These are phyloP conservation scores for Pterocarpus santalinus DNA, from an alignment of 306 rosid genomes.

Conservation along the genomic window DNA sequence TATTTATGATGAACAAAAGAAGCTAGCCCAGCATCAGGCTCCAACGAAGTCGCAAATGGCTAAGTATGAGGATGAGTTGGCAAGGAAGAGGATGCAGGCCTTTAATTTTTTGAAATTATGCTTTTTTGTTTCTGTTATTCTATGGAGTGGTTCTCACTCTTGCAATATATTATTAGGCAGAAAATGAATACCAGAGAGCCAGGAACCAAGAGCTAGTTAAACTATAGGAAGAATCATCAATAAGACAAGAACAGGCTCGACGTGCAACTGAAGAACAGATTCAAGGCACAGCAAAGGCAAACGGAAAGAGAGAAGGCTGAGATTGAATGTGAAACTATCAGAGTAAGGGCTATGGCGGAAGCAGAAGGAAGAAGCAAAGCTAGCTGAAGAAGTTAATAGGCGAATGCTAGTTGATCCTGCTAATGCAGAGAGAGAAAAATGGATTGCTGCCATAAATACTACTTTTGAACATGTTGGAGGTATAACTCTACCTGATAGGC, in stretches of 20 bases:
- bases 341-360: slow-evolving; percentile 90
- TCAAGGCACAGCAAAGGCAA: slow-evolving; percentile 90
- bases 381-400: slow-evolving; percentile 91
- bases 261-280: slow-evolving; percentile 96
- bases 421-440: slow-evolving; percentile 94
- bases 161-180: slow-evolving; percentile 63
- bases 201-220: slow-evolving; percentile 96
- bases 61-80: slow-evolving; percentile 87
- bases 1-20: slow-evolving; percentile 91
- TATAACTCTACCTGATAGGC: slow-evolving; percentile 43
- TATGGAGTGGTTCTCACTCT: slow-evolving; percentile 30
- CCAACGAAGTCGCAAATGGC: slow-evolving; percentile 97
- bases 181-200: slow-evolving; percentile 82
- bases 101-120: slow-evolving; percentile 33
- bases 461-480: slow-evolving; percentile 99
- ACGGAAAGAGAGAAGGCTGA: slow-evolving; percentile 96
- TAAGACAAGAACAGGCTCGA: slow-evolving; percentile 89
- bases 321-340: slow-evolving; percentile 93
- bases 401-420: slow-evolving; percentile 81
- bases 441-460: slow-evolving; percentile 95
- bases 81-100: slow-evolving; percentile 96
- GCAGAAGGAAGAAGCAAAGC: slow-evolving; percentile 95
- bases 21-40: slow-evolving; percentile 92
- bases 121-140: not conserved
- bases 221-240: slow-evolving; percentile 93